phyloP scores from a whole-genome alignment of 2,329 filamentous ascomycete genomes.

The Aplosporella prunicola region DNA sequence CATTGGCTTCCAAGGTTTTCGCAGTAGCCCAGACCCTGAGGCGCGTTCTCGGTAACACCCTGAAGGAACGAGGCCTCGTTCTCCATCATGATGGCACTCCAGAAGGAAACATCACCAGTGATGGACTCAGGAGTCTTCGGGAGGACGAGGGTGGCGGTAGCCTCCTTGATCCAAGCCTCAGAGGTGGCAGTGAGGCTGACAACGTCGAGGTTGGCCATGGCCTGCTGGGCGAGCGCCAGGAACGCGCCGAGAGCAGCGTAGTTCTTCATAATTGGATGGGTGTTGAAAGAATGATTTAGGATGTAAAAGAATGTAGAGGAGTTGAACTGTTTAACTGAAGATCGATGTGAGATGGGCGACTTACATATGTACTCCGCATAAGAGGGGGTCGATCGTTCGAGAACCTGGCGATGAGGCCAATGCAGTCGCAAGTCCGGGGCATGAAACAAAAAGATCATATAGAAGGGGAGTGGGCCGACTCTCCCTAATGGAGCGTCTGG shows the following conservation, averaged over 20 bases:
- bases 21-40: conserved; percentile 13
- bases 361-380: no score
- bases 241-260: conserved; percentile 13
- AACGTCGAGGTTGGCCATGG: conserved; percentile 16
- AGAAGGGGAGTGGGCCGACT: no score
- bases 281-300: no score
- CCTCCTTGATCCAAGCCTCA: conserved; percentile 15
- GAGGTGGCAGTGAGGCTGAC: conserved; percentile 14
- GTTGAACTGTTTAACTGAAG: no score
- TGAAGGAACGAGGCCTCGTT: conserved; percentile 17
- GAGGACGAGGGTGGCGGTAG: conserved; percentile 17
- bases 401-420: no score
- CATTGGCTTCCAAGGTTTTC: conserved; percentile 15
- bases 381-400: no score
- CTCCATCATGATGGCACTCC: conserved; percentile 20
- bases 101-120: conserved; percentile 17
- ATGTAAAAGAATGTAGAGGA: no score
- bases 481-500: no score
- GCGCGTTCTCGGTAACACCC: conserved; percentile 18
- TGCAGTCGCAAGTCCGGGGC: no score
- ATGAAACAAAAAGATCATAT: no score
- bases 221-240: conserved; percentile 12
- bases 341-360: no score
- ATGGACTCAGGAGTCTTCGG: conserved; percentile 14
- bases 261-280: not conserved